Conservation (phyloP, 805 yeast genomes). For the Sporopachydermia lactativora region DNA sequence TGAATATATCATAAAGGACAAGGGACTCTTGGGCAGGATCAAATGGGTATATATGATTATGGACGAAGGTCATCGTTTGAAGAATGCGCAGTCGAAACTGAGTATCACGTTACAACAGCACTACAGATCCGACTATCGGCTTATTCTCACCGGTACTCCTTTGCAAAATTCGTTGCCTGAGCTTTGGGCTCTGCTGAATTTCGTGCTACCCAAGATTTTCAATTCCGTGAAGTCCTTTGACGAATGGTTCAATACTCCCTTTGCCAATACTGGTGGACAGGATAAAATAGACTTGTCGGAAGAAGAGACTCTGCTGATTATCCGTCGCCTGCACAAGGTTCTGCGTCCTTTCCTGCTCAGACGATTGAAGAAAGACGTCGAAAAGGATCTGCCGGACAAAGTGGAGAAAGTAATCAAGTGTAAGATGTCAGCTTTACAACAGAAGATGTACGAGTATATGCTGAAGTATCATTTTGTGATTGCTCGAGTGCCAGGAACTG, state of each 20-base stretch:
- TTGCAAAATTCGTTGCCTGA: constrained; percentile 72
- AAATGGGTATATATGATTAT: constrained; percentile 80
- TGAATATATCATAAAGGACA: constrained; percentile 69
- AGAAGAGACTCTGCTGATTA: constrained; percentile 73
- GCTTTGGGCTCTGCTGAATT: constrained; percentile 72
- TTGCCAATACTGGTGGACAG: constrained; percentile 72
- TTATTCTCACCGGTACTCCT: constrained; percentile 82
- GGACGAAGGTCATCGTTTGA: constrained; percentile 87
- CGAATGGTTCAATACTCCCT: constrained; percentile 85
- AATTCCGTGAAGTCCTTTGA: constrained; percentile 78
- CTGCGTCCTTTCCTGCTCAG: constrained; percentile 73
- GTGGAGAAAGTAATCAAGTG: constrained; percentile 75
- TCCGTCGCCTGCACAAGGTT: constrained; percentile 76
- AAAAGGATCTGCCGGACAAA: constrained; percentile 73
- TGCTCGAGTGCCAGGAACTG: constrained; percentile 25
- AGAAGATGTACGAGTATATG: constrained; percentile 63
- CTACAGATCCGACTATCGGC: constrained; percentile 62
- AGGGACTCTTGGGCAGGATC: constrained; percentile 52
- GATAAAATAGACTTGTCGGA: constrained; percentile 71
- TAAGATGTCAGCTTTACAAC: constrained; percentile 60
- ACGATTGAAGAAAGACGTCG: constrained; percentile 79
- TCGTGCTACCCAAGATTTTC: constrained; percentile 72
- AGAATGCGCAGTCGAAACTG: constrained; percentile 61
- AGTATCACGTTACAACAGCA: constrained; percentile 57
- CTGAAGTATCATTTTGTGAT: constrained; percentile 52